phyloP scores from a whole-genome alignment of 2,329 filamentous ascomycete species.

The Colletotrichum sp. region DNA sequence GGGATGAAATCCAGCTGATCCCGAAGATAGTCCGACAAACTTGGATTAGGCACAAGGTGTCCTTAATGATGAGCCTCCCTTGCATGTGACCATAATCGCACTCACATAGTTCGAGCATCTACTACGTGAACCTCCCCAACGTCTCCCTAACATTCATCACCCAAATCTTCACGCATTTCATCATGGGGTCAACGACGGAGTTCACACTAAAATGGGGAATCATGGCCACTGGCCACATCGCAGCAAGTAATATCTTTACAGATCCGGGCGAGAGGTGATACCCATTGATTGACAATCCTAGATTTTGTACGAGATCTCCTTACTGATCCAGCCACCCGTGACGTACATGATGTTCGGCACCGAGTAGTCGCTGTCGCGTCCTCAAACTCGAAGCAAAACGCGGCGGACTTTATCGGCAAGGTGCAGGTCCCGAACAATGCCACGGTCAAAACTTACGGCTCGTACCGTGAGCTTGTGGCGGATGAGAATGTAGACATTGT shows the following conservation, averaged over 20 bases:
- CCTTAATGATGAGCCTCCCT: not conserved
- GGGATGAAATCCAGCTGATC: not conserved
- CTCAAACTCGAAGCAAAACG: conserved; percentile 75
- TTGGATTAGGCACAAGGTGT: not conserved
- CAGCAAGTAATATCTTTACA: not conserved
- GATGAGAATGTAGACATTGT: conserved; percentile 83
- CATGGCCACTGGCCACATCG: not conserved
- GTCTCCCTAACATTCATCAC: not conserved
- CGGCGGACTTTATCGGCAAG: conserved; percentile 73
- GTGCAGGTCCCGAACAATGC: conserved; percentile 62
- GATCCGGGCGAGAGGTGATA: accelerated
- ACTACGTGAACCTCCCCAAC: accelerated
- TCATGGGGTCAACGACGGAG: not conserved
- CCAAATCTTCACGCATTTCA: accelerated
- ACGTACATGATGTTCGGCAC: conserved; percentile 75
- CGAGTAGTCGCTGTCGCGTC: conserved; percentile 71
- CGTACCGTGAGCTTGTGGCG: conserved; percentile 79
- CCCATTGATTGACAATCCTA: not conserved
- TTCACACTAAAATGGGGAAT: not conserved
- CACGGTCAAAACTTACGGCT: conserved; percentile 75
- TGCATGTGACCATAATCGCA: not conserved
- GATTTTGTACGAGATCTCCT: conserved; percentile 68
- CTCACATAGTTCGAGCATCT: accelerated
- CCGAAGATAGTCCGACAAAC: not conserved
- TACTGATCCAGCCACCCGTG: conserved; percentile 72